Percentiles rank a stretch among this genome's conserved stretches.
Conservation (phyloP, 1,284 basidiomycete genomes). For the Ganoderma leucocontextum region DNA sequence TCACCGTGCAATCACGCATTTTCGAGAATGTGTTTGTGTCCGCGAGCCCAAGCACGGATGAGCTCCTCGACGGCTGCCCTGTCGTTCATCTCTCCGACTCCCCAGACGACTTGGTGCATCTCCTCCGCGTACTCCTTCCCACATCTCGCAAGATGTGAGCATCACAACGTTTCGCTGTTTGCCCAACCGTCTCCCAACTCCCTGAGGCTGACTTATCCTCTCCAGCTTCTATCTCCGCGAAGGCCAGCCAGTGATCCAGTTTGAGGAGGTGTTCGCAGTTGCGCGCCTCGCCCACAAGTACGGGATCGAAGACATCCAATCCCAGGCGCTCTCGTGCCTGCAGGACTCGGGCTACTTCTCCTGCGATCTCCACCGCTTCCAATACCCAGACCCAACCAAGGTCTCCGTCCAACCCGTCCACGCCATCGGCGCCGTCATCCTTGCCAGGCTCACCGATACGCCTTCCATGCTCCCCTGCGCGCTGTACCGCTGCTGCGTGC, state of each 20-base stretch:
- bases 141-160: background rate
- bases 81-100: conserved; percentile 29
- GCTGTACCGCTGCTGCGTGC: conserved; percentile 8
- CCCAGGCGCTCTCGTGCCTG: background rate
- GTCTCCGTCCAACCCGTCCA: background rate
- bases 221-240: background rate
- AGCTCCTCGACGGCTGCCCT: conserved; percentile 25
- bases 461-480: conserved; percentile 8
- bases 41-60: conserved; percentile 19
- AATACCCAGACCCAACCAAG: background rate
- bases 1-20: conserved; percentile 27
- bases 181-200: too few relatives aligned
- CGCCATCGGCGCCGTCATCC: conserved; percentile 9
- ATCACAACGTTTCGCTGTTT: conserved; percentile 1
- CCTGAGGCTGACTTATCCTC: background rate
- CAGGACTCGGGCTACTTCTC: conserved; percentile 3
- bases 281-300: conserved; percentile 13
- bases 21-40: conserved; percentile 32
- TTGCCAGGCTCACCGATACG: conserved; percentile 17
- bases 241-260: background rate
- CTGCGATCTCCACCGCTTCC: background rate
- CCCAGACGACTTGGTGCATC: conserved; percentile 12
- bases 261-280: background rate
- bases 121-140: conserved; percentile 14
- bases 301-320: conserved; percentile 1